Percentiles rank a stretch among this genome's conserved stretches.
phyloP scores from a whole-genome alignment of 1,139 yeast species.

The Kurtzmaniella natalensis region DNA sequence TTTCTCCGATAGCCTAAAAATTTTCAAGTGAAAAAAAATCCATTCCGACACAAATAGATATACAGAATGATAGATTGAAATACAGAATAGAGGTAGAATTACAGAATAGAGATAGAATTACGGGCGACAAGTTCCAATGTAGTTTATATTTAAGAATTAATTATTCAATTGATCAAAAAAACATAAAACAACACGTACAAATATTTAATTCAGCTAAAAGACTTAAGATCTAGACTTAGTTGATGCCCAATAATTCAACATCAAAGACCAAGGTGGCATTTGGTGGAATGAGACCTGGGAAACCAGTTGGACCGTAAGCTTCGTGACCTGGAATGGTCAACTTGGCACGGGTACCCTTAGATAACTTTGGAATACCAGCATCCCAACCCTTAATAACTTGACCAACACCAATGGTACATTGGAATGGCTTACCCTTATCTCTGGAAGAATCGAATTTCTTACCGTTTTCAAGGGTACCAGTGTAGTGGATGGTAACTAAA shows the following conservation, averaged over 20 bases:
- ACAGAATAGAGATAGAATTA: no score
- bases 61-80: no score
- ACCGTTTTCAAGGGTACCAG: constrained; percentile 91
- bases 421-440: constrained; percentile 93
- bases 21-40: no score
- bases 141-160: no score
- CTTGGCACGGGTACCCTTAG: constrained; percentile 88
- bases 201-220: no score
- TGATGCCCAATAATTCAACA: constrained; percentile 83
- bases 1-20: no score
- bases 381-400: constrained; percentile 98
- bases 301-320: constrained; percentile 92
- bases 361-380: constrained; percentile 83
- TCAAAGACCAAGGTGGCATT: constrained; percentile 91
- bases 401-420: constrained; percentile 90
- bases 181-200: no score
- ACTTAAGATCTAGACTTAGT: no score
- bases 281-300: constrained; percentile 95
- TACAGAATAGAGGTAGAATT: no score
- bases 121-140: no score
- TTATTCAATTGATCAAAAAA: no score
- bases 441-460: constrained; percentile 92
- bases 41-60: no score
- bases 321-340: constrained; percentile 89
- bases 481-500: constrained; percentile 87